Evolutionary conservation across 306 rosid species (phyloP), one percentile per base, ranked within the genome.

Genomic region (Ammopiptanthus mongolicus): DNA sequence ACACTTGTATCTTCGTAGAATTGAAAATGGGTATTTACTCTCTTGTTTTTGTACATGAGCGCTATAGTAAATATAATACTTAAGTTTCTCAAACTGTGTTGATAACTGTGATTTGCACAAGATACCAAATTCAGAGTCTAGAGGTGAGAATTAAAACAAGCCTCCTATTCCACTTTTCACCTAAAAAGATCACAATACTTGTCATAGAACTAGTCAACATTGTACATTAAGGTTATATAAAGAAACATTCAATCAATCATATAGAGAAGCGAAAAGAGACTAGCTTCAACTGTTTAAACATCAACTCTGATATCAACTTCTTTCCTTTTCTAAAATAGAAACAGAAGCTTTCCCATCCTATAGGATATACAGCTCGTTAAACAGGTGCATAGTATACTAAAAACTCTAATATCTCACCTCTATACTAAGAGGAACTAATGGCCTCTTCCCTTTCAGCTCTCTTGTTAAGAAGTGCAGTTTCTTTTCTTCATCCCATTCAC

Each of bases 401-500:
- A 63, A 80, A 13, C 22, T 64, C 51, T 8, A 56, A 48, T 1
- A 72, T 8, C 77, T 62, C 65, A 93, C 98, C 93, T 91, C 87
- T 60, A 93, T 89, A 71, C 85, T 89, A 44, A 69, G 76, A 33
- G 98, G 96, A 84, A 93, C 92, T 14, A 93, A 90, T 3, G 98
- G 98, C 62, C 98, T 87, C 88, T 93, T 93, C 78, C 98, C 98
- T 77, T 89, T 93, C 48, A 93, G 89, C 80, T 93, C 98, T 83
- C 83, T 83, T 3, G 92, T 80, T 72, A 93, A 80, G 86, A 93
- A 93, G 41, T 89, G 87, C 81, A 93, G 83, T 69, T 89, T 93
- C 89, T 88, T 91, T 71, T 89, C 98, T 87, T 93, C 98, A 81
- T 89, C 92, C 98, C 98, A 93, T 77, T 93, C 98, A 83, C 93